Evolutionary conservation across 2,329 filamentous ascomycete species (phyloP), one percentile per base, ranked within the genome.

Genomic region (Ceratocystis ficicola): DNA sequence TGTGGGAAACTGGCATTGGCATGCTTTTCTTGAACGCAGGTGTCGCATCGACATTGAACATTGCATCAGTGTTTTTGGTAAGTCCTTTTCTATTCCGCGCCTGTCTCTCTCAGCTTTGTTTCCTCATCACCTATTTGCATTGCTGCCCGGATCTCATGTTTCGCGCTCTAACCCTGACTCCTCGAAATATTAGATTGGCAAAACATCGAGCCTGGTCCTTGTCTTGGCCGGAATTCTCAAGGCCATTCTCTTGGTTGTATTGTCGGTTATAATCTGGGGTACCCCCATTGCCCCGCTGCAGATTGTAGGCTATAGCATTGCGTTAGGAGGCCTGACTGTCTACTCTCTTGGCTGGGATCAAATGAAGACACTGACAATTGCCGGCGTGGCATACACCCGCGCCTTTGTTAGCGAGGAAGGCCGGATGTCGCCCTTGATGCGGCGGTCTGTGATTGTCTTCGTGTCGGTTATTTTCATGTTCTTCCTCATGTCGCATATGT

Each of bases 151-250:
- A 30, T 62, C 15, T 12, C 8, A 3, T 50, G 17, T 28, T 62
- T 65, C 57, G 64, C 50, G 41, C 25, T 12, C 48, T 17, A 5
- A 62, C 5, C 25, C 22, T 25, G 8, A 59, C 52, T 15, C 36
- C 2, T 50, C 20, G n/a, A 4, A 5, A 20, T 17, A 30, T 64
- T 71, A 93, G 88, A 95, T 95, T 72, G 89, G 90, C 74, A 91
- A 89, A 77, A 95, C 90, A 6, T 95, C 90, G 1, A 88, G 88
- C 66, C 83, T 95, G 63, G 89, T 92, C 71, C 87, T 95, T 77
- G 91, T 89, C 44, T 83, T 95, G 28, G 91, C 86, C 67, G 89
- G 90, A 74, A 90, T 95, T 69, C 83, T 94, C 72, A 95, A 95
- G 77, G 89, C 91, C 75, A 92, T 95, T 68, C 83, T 95, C 67